Evolutionary conservation across 148 eudicot species (phyloP).

Genomic region (Heliosperma pusillum): DNA sequence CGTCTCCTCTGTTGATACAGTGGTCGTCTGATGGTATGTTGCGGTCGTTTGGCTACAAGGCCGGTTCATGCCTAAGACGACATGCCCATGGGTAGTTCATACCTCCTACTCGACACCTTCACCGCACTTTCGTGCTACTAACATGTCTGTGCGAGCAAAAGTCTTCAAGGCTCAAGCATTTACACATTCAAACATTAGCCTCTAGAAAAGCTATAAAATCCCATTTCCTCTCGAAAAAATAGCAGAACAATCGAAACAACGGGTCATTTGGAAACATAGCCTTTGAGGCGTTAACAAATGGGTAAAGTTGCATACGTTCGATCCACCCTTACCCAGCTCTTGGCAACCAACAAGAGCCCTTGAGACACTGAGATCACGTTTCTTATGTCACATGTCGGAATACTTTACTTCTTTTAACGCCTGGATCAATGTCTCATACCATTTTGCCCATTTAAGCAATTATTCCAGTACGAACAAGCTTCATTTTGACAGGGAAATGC

Average conservation of each 20-base stretch:
- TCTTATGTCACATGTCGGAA: not conserved
- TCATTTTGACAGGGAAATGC: not conserved
- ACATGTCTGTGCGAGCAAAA: not conserved
- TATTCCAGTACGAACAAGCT: not conserved
- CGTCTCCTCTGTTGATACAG: too few relatives aligned
- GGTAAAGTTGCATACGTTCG: too few relatives aligned
- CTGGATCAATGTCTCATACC: too few relatives aligned
- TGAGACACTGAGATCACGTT: not conserved
- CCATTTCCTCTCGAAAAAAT: not conserved
- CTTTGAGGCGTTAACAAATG: not conserved
- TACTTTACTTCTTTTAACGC: not conserved
- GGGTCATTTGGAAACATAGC: not conserved
- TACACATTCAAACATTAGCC: not conserved
- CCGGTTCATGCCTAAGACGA: too few relatives aligned
- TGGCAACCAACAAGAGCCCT: not conserved
- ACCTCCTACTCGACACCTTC: too few relatives aligned
- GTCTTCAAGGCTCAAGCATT: not conserved
- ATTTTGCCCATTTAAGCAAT: not conserved
- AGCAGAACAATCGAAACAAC: not conserved
- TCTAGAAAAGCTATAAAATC: not conserved
- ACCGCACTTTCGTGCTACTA: too few relatives aligned
- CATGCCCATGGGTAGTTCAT: too few relatives aligned
- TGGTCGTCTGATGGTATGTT: too few relatives aligned
- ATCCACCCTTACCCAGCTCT: too few relatives aligned
- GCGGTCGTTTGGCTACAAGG: too few relatives aligned